These are phyloP conservation scores for Solanum virginianum DNA, from an alignment of 257 asterid species.

Conservation along the genomic window DNA sequence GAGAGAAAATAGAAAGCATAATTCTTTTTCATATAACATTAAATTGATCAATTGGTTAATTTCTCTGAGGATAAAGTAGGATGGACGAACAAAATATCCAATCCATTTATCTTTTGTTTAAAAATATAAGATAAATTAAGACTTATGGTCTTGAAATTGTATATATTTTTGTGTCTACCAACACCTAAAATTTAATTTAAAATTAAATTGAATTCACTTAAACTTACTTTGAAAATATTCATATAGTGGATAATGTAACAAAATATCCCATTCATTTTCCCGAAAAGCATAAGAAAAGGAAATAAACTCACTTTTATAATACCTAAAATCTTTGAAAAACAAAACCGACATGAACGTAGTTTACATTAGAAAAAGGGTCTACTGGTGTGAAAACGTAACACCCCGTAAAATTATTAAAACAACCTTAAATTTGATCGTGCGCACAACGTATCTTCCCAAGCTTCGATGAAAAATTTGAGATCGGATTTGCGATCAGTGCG, in stretches of 20 bases:
- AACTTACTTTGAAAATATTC: neutral
- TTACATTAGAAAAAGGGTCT: neutral
- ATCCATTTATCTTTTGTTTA: neutral
- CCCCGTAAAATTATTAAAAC: no score
- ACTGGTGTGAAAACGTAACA: neutral
- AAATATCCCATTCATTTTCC: neutral
- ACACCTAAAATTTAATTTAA: neutral
- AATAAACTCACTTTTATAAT: neutral
- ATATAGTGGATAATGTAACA: neutral
- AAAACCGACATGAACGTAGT: neutral
- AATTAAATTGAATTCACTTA: neutral
- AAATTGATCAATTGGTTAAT: neutral
- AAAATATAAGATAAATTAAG: no score
- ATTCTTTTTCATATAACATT: neutral
- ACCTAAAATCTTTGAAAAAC: neutral
- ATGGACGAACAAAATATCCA: neutral
- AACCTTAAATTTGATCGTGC: no score
- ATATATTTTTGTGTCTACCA: neutral
- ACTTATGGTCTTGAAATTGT: neutral
- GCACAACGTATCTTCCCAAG: no score
- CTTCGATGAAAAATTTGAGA: no score
- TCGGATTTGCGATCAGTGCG: no score
- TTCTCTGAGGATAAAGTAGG: neutral
- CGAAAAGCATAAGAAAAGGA: neutral
- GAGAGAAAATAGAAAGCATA: neutral